phyloP scores from a whole-genome alignment of 2,329 filamentous ascomycete species.

The Hypoxylon sp. region DNA sequence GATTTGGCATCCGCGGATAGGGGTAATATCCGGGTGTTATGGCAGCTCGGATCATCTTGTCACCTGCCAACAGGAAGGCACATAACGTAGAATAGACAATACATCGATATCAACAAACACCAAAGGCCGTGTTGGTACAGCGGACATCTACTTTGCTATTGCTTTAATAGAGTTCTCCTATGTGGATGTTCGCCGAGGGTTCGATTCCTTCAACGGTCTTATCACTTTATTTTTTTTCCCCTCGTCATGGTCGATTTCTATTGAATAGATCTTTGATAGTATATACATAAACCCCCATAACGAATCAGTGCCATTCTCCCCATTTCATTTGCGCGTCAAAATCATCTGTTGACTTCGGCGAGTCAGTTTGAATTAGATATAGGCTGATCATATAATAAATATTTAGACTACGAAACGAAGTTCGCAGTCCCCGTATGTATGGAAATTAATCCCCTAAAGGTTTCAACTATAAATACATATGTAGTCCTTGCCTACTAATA shows the following conservation, averaged over 20 bases:
- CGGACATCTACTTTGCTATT: not conserved
- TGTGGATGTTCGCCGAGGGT: not conserved
- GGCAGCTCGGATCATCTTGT: not conserved
- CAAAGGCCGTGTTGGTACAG: not conserved
- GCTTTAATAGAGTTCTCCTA: not conserved
- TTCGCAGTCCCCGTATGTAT: not conserved
- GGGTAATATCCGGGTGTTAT: not conserved
- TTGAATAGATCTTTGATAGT: no score
- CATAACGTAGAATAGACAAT: not conserved
- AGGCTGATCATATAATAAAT: not conserved
- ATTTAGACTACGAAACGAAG: not conserved
- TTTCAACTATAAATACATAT: slow-evolving; percentile 19
- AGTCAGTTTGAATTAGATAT: not conserved
- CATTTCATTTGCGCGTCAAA: not conserved
- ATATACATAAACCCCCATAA: no score
- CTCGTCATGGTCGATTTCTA: not conserved
- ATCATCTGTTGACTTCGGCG: not conserved
- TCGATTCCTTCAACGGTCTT: not conserved
- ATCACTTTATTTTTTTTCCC: not conserved
- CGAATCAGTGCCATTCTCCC: not conserved
- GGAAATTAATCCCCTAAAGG: slow-evolving; percentile 6
- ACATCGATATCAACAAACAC: not conserved
- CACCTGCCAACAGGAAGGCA: not conserved
- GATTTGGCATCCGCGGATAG: not conserved
- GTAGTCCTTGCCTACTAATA: slow-evolving; percentile 20